Percentiles rank a stretch among this genome's conserved stretches.
Evolutionary conservation across 1,139 yeast genomes (phyloP).

Genomic region (Hyphopichia wangnamkhiaoensis): DNA sequence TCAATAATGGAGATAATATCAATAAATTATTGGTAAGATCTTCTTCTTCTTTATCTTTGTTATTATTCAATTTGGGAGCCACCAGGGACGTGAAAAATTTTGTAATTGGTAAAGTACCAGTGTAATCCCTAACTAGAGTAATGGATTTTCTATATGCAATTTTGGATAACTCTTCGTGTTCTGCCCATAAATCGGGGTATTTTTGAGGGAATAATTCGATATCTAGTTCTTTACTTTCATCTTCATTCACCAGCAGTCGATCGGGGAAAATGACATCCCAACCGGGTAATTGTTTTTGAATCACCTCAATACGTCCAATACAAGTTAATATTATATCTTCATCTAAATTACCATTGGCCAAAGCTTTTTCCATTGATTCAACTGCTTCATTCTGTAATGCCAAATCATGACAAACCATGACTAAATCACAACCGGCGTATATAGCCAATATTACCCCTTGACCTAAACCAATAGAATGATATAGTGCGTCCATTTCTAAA

Average conservation of each 20-base stretch:
- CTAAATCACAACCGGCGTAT: conserved; percentile 67
- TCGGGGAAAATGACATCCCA: conserved; percentile 53
- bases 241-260: conserved; percentile 1
- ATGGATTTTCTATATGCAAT: conserved; percentile 55
- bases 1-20: conserved; percentile 53
- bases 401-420: conserved; percentile 61
- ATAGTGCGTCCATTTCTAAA: conserved; percentile 64
- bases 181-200: conserved; percentile 36
- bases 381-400: conserved; percentile 62
- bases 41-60: conserved; percentile 6
- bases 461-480: conserved; percentile 63
- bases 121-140: conserved; percentile 58
- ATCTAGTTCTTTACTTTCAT: not conserved
- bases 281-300: conserved; percentile 44
- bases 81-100: conserved; percentile 33
- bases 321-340: conserved; percentile 46
- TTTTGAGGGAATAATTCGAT: conserved; percentile 22
- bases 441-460: conserved; percentile 67
- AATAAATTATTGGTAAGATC: conserved; percentile 40
- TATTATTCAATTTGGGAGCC: conserved; percentile 10
- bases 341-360: conserved; percentile 53
- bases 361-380: conserved; percentile 54
- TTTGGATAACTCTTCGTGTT: conserved; percentile 48
- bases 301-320: conserved; percentile 42
- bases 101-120: conserved; percentile 53